phyloP scores from a whole-genome alignment of 2,329 filamentous ascomycete species.

The Byssothecium circinans region DNA sequence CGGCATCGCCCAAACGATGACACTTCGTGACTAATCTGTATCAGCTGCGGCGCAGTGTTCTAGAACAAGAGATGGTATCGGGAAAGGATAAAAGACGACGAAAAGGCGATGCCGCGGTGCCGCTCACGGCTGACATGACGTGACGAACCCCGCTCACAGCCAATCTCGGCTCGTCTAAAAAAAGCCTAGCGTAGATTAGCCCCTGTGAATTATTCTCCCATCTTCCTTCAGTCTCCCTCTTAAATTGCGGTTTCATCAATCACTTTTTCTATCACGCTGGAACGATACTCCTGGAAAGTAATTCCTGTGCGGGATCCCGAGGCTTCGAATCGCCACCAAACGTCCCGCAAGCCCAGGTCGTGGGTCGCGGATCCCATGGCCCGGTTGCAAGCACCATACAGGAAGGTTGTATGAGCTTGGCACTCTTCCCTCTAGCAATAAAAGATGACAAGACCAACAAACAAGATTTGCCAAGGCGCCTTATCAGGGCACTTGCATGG shows the following conservation, averaged over 20 bases:
- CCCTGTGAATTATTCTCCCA: background rate
- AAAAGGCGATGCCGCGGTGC: background rate
- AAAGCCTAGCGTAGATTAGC: background rate
- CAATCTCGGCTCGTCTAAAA: background rate
- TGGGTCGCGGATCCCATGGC: background rate
- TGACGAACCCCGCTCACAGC: background rate
- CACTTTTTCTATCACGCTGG: background rate
- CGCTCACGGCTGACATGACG: background rate
- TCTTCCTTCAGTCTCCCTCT: background rate
- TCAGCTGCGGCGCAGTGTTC: conserved; percentile 1
- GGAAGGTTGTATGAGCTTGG: conserved; percentile 2
- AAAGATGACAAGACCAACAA: conserved; percentile 1
- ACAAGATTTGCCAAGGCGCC: conserved; percentile 1
- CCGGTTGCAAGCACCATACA: background rate
- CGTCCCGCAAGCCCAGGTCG: background rate
- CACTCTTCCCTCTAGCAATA: background rate
- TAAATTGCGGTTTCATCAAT: background rate
- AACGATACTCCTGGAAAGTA: background rate
- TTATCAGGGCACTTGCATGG: conserved; percentile 1
- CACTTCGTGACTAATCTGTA: background rate
- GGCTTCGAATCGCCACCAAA: background rate
- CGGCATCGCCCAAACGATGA: background rate
- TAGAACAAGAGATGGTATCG: background rate
- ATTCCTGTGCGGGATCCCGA: background rate
- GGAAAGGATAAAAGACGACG: background rate